phyloP scores from a whole-genome alignment of 1,139 yeast genomes.

The Pneumocystis sp. region DNA sequence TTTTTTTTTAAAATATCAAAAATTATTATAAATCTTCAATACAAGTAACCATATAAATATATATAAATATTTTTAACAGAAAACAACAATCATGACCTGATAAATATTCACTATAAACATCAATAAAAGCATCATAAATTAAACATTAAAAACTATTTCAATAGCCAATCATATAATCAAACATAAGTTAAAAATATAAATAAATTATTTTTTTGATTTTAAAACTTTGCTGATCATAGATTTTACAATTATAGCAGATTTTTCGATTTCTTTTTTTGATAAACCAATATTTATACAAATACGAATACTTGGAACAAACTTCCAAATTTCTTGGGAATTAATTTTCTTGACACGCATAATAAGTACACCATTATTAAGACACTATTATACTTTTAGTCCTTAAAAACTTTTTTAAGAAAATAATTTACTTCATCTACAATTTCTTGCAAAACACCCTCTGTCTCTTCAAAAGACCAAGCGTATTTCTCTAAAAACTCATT shows the following conservation, averaged over 20 bases:
- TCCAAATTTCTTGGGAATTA: conserved; percentile 60
- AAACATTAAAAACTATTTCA: neutral
- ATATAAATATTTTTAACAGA: neutral
- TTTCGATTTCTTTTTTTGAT: conserved; percentile 36
- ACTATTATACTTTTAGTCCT: conserved; percentile 32
- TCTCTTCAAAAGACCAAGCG: conserved; percentile 16
- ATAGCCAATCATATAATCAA: neutral
- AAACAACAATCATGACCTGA: neutral
- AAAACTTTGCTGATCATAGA: conserved; percentile 13
- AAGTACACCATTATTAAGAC: conserved; percentile 41
- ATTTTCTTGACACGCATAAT: conserved; percentile 57
- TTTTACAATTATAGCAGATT: conserved; percentile 21
- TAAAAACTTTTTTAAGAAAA: conserved; percentile 38
- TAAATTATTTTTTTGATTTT: conserved; percentile 6
- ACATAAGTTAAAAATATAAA: neutral
- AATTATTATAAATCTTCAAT: neutral
- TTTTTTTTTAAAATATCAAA: neutral
- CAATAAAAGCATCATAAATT: neutral
- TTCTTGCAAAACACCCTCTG: conserved; percentile 14
- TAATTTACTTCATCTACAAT: conserved; percentile 32
- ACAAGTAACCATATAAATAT: neutral
- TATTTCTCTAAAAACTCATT: conserved; percentile 29
- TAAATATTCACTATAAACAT: neutral
- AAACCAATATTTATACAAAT: conserved; percentile 45
- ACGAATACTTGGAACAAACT: conserved; percentile 59